A percentile compares a stretch with the other conserved stretches of the same genome.
phyloP scores from a whole-genome alignment of 2,329 filamentous ascomycete genomes.

The Tolypocladium endophyticum region DNA sequence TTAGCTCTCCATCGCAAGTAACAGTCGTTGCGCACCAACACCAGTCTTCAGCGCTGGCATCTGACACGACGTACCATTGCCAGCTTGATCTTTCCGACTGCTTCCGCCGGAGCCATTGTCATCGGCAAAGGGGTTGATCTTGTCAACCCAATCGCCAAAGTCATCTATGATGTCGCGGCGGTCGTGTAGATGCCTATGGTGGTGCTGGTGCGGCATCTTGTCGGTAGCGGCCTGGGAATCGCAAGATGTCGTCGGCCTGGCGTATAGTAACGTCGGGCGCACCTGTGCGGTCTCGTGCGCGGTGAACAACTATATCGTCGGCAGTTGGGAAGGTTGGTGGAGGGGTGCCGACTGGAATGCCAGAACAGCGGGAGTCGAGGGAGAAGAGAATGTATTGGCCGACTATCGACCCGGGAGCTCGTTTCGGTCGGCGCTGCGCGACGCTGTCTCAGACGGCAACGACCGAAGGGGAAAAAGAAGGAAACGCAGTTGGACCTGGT shows the following conservation, averaged over 20 bases:
- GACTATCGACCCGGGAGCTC: conserved; percentile 12
- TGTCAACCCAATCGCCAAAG: background rate
- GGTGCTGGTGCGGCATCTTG: conserved; percentile 17
- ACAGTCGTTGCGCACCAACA: background rate
- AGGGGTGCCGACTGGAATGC: conserved; percentile 16
- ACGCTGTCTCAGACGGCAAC: conserved; percentile 4
- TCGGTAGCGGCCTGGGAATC: background rate
- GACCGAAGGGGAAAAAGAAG: conserved; percentile 1
- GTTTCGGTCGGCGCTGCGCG: conserved; percentile 6
- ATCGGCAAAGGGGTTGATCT: background rate
- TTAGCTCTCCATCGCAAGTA: background rate
- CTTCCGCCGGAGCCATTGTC: background rate
- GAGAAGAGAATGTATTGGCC: conserved; percentile 14
- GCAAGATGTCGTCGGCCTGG: background rate
- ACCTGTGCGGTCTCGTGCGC: background rate
- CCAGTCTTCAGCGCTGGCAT: background rate
- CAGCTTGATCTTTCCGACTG: background rate
- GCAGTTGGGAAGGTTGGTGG: background rate
- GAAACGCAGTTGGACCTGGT: conserved; percentile 13
- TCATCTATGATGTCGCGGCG: conserved; percentile 1
- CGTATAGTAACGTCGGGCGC: background rate
- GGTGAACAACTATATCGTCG: background rate
- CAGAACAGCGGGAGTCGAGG: conserved; percentile 10
- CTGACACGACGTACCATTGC: background rate
- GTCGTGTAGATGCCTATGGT: conserved; percentile 15